These are phyloP conservation scores for Colletotrichum lini DNA, from an alignment of 2,329 filamentous ascomycete genomes.

Conservation along the genomic window DNA sequence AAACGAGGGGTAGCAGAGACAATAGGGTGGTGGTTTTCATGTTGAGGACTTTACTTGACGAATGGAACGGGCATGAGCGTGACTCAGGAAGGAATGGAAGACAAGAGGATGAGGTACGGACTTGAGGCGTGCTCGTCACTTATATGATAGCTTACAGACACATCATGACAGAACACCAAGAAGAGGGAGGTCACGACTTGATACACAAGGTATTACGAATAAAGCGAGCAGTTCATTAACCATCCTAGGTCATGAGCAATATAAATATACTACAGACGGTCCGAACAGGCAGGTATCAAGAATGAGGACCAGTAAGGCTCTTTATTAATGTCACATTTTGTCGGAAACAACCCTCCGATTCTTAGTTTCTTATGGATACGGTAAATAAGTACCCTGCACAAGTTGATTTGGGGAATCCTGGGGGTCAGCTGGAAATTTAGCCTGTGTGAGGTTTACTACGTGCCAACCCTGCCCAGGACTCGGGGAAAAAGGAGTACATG, in stretches of 20 bases:
- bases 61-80: background rate
- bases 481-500: background rate
- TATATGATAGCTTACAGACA: slow-evolving; percentile 3
- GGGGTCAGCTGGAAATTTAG: slow-evolving; percentile 26
- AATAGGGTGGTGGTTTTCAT: slow-evolving; percentile 33
- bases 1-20: slow-evolving; percentile 21
- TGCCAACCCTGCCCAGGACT: slow-evolving; percentile 4
- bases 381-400: background rate
- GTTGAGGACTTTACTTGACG: background rate
- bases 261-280: slow-evolving; percentile 24
- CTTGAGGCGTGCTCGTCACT: background rate
- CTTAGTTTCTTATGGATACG: background rate
- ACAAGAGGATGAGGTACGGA: too few species aligned
- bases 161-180: slow-evolving; percentile 7
- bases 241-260: slow-evolving; percentile 29
- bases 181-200: slow-evolving; percentile 21
- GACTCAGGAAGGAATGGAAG: background rate
- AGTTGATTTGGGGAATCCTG: slow-evolving; percentile 23
- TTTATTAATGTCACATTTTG: slow-evolving; percentile 17
- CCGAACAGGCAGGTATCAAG: slow-evolving; percentile 22
- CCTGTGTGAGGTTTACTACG: slow-evolving; percentile 35
- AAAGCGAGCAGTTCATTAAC: background rate
- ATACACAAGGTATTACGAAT: slow-evolving; percentile 8
- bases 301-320: background rate
- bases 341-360: slow-evolving; percentile 31